Conservation (phyloP, 495 filamentous ascomycete species). For the Ascobolus immersus region DNA sequence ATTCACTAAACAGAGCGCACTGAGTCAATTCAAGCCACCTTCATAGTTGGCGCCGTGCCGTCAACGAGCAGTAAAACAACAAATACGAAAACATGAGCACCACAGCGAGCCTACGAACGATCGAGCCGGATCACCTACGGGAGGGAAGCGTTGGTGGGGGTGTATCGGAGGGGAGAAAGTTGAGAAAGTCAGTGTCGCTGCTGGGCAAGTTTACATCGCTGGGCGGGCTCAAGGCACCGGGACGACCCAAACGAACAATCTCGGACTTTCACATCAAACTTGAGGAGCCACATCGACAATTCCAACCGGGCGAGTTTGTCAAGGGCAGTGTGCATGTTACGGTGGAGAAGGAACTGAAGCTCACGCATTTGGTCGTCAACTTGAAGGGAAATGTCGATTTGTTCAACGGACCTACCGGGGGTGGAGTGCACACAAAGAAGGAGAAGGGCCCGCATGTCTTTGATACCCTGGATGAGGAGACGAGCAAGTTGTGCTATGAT, state of each 20-base stretch:
- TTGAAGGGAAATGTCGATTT: conserved; percentile 66
- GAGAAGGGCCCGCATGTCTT: conserved; percentile 28
- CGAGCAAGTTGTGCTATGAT: conserved; percentile 70
- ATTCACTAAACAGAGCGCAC: too few species aligned
- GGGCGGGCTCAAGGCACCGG: not conserved
- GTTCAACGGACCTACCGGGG: conserved; percentile 21
- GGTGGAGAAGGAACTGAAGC: conserved; percentile 53
- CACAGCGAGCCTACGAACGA: too few species aligned
- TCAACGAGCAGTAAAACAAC: too few species aligned
- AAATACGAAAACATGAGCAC: too few species aligned
- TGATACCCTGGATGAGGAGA: conserved; percentile 58
- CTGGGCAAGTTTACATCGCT: not conserved
- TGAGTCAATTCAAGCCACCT: too few species aligned
- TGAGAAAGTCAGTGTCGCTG: not conserved
- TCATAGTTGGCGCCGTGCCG: too few species aligned
- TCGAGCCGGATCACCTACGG: too few species aligned
- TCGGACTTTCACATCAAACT: conserved; percentile 56
- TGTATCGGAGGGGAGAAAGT: too few species aligned
- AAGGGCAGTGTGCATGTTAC: conserved; percentile 55
- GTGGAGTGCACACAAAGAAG: conserved; percentile 22
- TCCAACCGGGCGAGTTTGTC: conserved; percentile 37
- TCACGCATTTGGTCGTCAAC: conserved; percentile 73
- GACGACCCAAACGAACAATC: conserved; percentile 16
- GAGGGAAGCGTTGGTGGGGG: too few species aligned
- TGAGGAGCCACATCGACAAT: conserved; percentile 75